phyloP scores from a whole-genome alignment of 257 asterid species.

The Nicotiana tomentosiformis region DNA sequence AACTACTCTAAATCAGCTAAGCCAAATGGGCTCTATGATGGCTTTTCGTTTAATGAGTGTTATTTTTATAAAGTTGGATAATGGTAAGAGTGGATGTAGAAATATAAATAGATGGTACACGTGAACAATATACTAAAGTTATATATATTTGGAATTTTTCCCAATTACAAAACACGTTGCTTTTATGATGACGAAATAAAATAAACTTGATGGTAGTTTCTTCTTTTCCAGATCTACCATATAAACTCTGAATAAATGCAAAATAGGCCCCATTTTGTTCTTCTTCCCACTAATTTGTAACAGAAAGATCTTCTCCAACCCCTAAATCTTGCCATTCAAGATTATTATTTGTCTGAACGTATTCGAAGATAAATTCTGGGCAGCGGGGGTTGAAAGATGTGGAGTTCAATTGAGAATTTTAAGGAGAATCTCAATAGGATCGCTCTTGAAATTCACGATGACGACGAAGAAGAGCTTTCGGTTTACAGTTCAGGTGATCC shows the following conservation, averaged over 20 bases:
- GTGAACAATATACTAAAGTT: too few species aligned
- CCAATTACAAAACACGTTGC: not conserved
- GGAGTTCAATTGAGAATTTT: conserved; percentile 87
- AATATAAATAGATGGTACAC: too few species aligned
- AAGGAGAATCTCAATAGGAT: conserved; percentile 86
- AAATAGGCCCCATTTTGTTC: not conserved
- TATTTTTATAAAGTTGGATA: too few species aligned
- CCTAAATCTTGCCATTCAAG: not conserved
- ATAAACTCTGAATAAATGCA: not conserved
- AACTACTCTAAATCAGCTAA: too few species aligned
- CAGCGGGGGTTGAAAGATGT: conserved; percentile 46
- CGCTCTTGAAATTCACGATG: conserved; percentile 74
- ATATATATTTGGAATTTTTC: too few species aligned
- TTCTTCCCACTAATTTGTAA: not conserved
- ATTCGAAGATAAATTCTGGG: not conserved
- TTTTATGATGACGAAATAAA: not conserved
- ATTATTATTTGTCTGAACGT: not conserved
- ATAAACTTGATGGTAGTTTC: not conserved
- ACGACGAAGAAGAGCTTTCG: conserved; percentile 50
- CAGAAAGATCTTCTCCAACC: conserved; percentile 2
- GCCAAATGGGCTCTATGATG: too few species aligned
- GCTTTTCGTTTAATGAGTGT: too few species aligned
- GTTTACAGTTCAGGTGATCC: conserved; percentile 41
- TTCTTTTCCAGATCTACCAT: conserved; percentile 1
- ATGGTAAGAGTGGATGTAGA: too few species aligned